Evolutionary conservation across 495 filamentous ascomycete genomes (phyloP), one percentile per base, ranked within the genome.

Genomic region (Penicillium coffeae): DNA sequence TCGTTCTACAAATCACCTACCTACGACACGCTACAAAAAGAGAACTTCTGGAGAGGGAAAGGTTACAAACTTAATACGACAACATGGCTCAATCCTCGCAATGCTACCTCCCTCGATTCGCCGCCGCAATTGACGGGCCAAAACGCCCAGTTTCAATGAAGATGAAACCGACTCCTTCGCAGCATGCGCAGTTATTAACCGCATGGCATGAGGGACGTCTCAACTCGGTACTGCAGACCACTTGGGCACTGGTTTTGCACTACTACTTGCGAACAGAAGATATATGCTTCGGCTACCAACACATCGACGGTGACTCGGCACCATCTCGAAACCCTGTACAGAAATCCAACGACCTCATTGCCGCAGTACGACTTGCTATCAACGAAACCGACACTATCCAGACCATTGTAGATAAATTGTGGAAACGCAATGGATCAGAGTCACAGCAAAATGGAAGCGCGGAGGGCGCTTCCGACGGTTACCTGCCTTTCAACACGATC

Each of bases 231-330:
- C 50, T 82, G 43, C 71, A 77, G 47, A 61, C 77, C 15, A 73
- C 70, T 5, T 84, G 81, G 81, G 75, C 70, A 3, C 47, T 83
- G 16, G 67, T 82, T 1, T 59, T 84, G 38, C 63, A 74, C 39
- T 69, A 63, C 33, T 83, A 83, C 57, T 77, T 77, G 27, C 73
- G 71, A 1, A 69, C 71, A 9, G 71, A 80, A 33, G 69, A 79
- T 46, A 70, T 83, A 18, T 76, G 70, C 42, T 85, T 84, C 56
- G 80, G 80, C 12, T 79, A 73, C 48, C 68, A 71, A 45, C 53
- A 64, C 51, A 57, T 66, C 43, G 63, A 59, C 42, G 52, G 51
- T 42, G 65, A 62, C 38, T 54, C 36, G 3, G 46, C 44, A 21
- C 46, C 56, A 9, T 50, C 46, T 30, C 46, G 50, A 49, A 37